phyloP scores from a whole-genome alignment of 331 rosid species.

The Acacia concinna region DNA sequence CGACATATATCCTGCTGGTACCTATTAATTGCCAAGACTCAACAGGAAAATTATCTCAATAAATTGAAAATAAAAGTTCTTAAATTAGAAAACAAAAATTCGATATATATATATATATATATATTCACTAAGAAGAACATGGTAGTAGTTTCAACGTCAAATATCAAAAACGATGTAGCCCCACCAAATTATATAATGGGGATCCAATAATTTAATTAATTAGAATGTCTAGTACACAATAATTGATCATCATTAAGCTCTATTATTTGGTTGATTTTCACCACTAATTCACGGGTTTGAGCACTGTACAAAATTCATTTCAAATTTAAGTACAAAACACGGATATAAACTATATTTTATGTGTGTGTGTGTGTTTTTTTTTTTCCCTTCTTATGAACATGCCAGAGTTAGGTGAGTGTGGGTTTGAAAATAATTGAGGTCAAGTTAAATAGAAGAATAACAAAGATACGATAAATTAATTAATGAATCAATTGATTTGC shows the following conservation, averaged over 20 bases:
- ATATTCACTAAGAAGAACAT: background rate
- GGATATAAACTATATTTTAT: background rate
- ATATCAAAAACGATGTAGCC: conserved; percentile 23
- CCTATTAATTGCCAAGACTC: background rate
- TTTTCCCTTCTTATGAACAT: background rate
- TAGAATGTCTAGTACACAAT: background rate
- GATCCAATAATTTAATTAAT: background rate
- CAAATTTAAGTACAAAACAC: background rate
- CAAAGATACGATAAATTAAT: conserved; percentile 13
- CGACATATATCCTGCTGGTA: background rate
- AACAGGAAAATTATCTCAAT: background rate
- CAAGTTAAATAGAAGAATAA: background rate
- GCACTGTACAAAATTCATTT: conserved; percentile 2
- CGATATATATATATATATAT: background rate
- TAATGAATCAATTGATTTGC: conserved; percentile 43
- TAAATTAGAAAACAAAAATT: background rate
- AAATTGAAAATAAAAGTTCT: background rate
- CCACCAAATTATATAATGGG: conserved; percentile 19
- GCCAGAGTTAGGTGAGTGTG: conserved; percentile 20
- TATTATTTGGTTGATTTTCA: background rate
- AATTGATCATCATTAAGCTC: conserved; percentile 11
- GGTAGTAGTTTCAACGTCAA: conserved; percentile 31
- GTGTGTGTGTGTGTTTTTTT: background rate
- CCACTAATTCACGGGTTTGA: conserved; percentile 21
- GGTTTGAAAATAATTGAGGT: conserved; percentile 19